Evolutionary conservation across 1,139 yeast species (phyloP).

Genomic region (Kazachstania sp.): DNA sequence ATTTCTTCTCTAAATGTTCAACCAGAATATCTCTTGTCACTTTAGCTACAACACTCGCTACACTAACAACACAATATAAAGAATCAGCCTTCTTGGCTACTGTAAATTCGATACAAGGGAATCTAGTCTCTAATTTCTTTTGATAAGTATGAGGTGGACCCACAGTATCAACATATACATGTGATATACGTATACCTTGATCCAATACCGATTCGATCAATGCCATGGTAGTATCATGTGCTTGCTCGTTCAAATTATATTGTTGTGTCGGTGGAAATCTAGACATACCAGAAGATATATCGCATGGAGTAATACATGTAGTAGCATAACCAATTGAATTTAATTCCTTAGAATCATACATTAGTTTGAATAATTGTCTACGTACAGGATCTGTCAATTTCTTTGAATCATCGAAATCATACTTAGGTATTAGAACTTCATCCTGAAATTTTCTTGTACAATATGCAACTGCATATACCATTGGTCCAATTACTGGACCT

Average conservation of each 20-base stretch:
- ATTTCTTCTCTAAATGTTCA: constrained; percentile 29
- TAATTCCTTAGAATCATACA: constrained; percentile 47
- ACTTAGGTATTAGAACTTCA: constrained; percentile 41
- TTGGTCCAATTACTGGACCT: constrained; percentile 94
- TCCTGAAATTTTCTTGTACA: constrained; percentile 51
- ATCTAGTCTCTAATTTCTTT: constrained; percentile 55
- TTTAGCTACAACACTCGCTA: constrained; percentile 95
- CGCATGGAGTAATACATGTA: constrained; percentile 75
- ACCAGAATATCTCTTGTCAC: constrained; percentile 82
- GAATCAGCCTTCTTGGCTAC: constrained; percentile 97
- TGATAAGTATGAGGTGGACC: constrained; percentile 90
- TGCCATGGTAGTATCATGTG: constrained; percentile 86
- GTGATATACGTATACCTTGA: constrained; percentile 53
- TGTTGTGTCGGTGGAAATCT: constrained; percentile 46
- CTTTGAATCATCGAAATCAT: constrained; percentile 91
- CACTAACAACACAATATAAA: constrained; percentile 84
- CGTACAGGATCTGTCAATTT: constrained; percentile 69
- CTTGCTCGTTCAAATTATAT: constrained; percentile 87
- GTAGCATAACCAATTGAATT: constrained; percentile 81
- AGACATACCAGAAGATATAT: constrained; percentile 84
- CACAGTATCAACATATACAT: constrained; percentile 87
- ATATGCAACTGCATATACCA: constrained; percentile 91
- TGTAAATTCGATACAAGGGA: constrained; percentile 64
- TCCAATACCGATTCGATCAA: constrained; percentile 57
- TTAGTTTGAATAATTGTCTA: constrained; percentile 47